Evolutionary conservation across 345 rosid genomes (phyloP), one percentile per base, ranked within the genome.

Genomic region (Eucalyptus erythrocorys): DNA sequence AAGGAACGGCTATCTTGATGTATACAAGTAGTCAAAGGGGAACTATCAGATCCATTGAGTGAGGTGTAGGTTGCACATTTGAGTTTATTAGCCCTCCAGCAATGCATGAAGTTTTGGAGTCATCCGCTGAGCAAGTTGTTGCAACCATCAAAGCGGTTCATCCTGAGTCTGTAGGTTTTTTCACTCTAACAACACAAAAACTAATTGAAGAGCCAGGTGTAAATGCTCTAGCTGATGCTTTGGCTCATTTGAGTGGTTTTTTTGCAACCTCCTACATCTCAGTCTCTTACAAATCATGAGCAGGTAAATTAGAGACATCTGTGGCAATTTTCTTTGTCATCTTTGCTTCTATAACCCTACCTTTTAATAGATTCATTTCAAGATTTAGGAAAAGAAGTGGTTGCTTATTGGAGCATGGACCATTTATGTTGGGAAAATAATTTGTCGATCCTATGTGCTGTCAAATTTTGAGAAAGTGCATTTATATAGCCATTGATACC

Each of bases 181-280:
- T 98, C 93, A 93, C 94, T 85, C 97, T 97, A 89, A 94, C 99
- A 48, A 98, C 99, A 79, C 91, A 95, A 89, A 94, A 93, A 87
- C 91, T 98, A 87, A 89, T 93, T 57, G 96, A 96, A 87, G 98
- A 95, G 89, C 93, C 95, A 92, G 99, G 99, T 90, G 92, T 94
- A 79, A 93, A 87, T 91, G 99, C 99, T 88, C 96, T 98, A 89
- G 98, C 99, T 90, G 96, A 98, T 89, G 99, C 99, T 68, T 93
- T 98, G 43, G 99, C 99, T 66, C 98, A 98, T 51, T 89, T 98
- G 87, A 96, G 99, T 90, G 99, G 99, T 89, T 98, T 96, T n/a
- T 90, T 93, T 99, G 48, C 94, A 85, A 89, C 99, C 99, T 42
- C 99, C 99, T 57, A 94, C 99, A 40, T 95, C 98, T 12, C 95